Evolutionary conservation across 768 basidiomycete genomes (phyloP).

Genomic region (Rhizopogon roseolus): DNA sequence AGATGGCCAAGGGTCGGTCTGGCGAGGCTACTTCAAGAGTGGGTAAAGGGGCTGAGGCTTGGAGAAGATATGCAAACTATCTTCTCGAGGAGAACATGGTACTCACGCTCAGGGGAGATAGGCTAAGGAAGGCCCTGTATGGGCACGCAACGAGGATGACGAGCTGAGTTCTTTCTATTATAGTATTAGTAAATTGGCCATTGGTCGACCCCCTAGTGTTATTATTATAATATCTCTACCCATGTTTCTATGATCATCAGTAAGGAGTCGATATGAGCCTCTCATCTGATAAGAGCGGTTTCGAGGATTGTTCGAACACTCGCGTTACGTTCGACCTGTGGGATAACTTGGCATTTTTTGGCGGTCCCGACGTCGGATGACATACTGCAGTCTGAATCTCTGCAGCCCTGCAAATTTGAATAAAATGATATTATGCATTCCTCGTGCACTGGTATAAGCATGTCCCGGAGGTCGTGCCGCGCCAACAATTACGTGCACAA

Average conservation of each 20-base stretch:
- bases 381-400: not conserved
- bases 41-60: constrained; percentile 46
- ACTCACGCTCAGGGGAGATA: constrained; percentile 38
- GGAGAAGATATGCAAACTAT: constrained; percentile 59
- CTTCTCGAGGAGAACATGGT: constrained; percentile 50
- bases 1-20: constrained; percentile 21
- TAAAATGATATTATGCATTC: not conserved
- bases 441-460: not conserved
- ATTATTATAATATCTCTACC: not conserved
- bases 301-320: not conserved
- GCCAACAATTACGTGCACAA: not conserved
- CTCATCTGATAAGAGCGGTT: not conserved
- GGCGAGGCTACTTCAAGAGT: constrained; percentile 14
- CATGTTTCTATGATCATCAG: not conserved
- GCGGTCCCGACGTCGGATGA: not conserved
- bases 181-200: not conserved
- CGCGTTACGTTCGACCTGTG: not conserved
- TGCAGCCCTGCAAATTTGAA: not conserved
- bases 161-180: not conserved
- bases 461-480: not conserved
- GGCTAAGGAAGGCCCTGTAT: constrained; percentile 32
- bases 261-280: not conserved
- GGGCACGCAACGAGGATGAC: constrained; percentile 11
- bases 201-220: not conserved
- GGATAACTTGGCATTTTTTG: not conserved